Evolutionary conservation across 176 grass and related monocot genomes (phyloP), one percentile per base, ranked within the genome.

Genomic region (Bothriochloa decipiens): DNA sequence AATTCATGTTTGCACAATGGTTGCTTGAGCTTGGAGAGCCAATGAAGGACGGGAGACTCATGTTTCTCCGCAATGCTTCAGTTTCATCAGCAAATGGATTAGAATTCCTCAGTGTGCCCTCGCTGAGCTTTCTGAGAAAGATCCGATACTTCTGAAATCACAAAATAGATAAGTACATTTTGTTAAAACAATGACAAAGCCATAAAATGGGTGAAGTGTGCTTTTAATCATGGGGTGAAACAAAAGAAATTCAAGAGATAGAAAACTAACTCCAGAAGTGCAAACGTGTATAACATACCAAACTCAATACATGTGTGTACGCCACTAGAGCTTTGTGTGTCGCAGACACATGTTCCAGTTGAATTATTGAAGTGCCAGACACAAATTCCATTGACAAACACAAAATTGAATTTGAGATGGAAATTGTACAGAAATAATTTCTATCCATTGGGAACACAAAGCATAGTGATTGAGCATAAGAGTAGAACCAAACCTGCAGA

Each of bases 141-240:
- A 91, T 23, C 3, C 90, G 41, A 23, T 97, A 97, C 42, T 94
- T 94, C 92, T 97, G 90, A 83, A 91, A 81, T 41, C 33, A 90
- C 8, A 84, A 70, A 70, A 49, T 6, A 74, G 47, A 33, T 16
- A 75, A 62, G 11, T 76, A 78, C n/a, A 27, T 43, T 42, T 78
- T 11, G 14, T 65, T 78, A 15, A 64, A 26, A 26, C 23, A 60
- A 76, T 39, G 36, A 40, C 1, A 45, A 68, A 8, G 7, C 5
- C 22, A 81, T 61, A n/a, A 6, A 77, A 43, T n/a, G 60, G 22
- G 16, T 86, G 53, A 70, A 55, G 61, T 75, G 45, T 71, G 73
- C n/a, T 88, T 73, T 72, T 88, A 72, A 53, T 86, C 67, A 68
- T 70, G 17, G 18, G 50, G 35, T 49, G 6, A 82, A 67, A 77